Conservation (phyloP, 495 filamentous ascomycete species). For the Talaromyces wortmannii region DNA sequence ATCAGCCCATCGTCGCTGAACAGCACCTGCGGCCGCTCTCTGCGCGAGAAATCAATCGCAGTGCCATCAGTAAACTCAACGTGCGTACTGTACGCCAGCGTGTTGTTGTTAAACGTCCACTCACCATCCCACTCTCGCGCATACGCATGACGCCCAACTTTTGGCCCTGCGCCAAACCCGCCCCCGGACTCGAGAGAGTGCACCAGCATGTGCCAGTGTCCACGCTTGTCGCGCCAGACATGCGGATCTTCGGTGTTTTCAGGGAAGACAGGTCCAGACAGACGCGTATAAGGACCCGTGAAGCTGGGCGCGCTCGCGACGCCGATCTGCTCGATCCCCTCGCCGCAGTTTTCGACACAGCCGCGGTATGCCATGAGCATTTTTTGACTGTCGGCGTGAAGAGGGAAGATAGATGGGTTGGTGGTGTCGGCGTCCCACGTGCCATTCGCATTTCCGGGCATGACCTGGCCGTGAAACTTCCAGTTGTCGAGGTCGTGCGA, state of each 20-base stretch:
- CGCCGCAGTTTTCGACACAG: slow-evolving; percentile 11
- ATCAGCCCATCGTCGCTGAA: slow-evolving; percentile 33
- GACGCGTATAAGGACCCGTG: slow-evolving; percentile 9
- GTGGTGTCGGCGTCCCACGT: slow-evolving; percentile 16
- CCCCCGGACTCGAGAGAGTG: slow-evolving; percentile 28
- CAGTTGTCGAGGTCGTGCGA: slow-evolving; percentile 10
- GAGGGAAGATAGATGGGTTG: slow-evolving; percentile 12
- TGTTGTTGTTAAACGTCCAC: slow-evolving; percentile 27
- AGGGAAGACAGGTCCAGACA: slow-evolving; percentile 10
- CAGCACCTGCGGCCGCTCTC: slow-evolving; percentile 30
- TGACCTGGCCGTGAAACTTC: slow-evolving; percentile 9
- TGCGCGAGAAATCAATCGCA: slow-evolving; percentile 17
- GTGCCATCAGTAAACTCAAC: slow-evolving; percentile 27
- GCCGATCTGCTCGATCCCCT: slow-evolving; percentile 10
- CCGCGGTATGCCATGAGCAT: slow-evolving; percentile 14
- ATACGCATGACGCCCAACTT: slow-evolving; percentile 28
- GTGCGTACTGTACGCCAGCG: slow-evolving; percentile 25
- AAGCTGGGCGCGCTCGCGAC: slow-evolving; percentile 9
- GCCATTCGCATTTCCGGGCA: slow-evolving; percentile 2
- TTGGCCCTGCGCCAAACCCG: slow-evolving; percentile 23
- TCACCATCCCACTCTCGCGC: slow-evolving; percentile 24
- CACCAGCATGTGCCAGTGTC: slow-evolving; percentile 29
- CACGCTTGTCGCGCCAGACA: slow-evolving; percentile 32
- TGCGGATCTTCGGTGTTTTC: slow-evolving; percentile 28
- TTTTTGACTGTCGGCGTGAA: background rate